Conservation (phyloP, 2,329 filamentous ascomycete genomes). For the Zopfia rhizophila region DNA sequence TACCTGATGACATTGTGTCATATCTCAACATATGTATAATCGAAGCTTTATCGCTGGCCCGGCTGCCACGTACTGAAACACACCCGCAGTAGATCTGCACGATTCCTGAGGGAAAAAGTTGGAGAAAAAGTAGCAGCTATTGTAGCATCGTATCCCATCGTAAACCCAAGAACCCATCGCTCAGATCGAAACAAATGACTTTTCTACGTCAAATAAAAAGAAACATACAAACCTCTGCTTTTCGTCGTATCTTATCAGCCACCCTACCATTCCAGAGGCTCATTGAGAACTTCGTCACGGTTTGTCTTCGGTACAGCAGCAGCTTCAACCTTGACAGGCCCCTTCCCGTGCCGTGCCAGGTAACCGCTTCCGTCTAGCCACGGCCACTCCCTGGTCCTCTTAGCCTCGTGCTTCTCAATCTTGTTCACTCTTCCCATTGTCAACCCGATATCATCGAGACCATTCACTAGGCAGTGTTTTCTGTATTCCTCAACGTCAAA, state of each 20-base stretch:
- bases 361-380: slow-evolving; percentile 93
- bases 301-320: slow-evolving; percentile 87
- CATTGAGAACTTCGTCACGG: slow-evolving; percentile 81
- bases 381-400: slow-evolving; percentile 80
- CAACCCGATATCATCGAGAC: slow-evolving; percentile 93
- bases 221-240: slow-evolving; percentile 5
- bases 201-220: slow-evolving; percentile 11
- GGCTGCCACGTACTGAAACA: too few relatives aligned
- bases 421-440: slow-evolving; percentile 93
- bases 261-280: slow-evolving; percentile 95
- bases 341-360: slow-evolving; percentile 67
- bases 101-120: too few relatives aligned
- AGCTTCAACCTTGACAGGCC: slow-evolving; percentile 71
- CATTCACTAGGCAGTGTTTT: slow-evolving; percentile 93
- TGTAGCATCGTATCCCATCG: too few relatives aligned
- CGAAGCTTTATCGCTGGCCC: too few relatives aligned
- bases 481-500: slow-evolving; percentile 95
- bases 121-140: too few relatives aligned
- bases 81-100: too few relatives aligned
- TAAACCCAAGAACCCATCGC: background rate
- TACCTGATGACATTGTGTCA: too few relatives aligned
- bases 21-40: too few relatives aligned
- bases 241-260: background rate
- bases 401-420: slow-evolving; percentile 83
- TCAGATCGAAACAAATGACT: background rate